Evolutionary conservation across 1,284 basidiomycete species (phyloP).

Genomic region (Porogramme epimiltina): DNA sequence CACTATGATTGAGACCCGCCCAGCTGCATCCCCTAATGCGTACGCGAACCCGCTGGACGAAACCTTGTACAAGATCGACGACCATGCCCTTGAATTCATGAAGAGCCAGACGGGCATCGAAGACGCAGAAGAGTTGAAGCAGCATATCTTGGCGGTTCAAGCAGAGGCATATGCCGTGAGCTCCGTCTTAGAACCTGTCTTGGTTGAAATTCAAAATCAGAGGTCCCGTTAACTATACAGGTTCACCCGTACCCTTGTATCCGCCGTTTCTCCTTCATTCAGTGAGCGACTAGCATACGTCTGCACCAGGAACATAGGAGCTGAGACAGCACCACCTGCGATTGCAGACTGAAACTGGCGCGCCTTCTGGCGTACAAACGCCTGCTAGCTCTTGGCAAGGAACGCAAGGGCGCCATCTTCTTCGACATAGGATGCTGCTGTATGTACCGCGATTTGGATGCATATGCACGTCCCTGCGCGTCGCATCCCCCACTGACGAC

Average conservation of each 20-base stretch:
- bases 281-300: conserved; percentile 28
- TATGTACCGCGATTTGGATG: conserved; percentile 33
- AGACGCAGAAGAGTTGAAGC: conserved; percentile 40
- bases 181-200: not conserved
- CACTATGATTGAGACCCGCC: no score
- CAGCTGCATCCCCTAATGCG: no score
- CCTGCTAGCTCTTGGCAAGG: conserved; percentile 40
- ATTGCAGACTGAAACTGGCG: conserved; percentile 39
- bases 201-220: conserved; percentile 14
- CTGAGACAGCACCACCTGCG: not conserved
- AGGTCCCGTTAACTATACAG: conserved; percentile 19
- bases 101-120: conserved; percentile 42
- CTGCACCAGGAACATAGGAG: not conserved
- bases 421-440: conserved; percentile 53
- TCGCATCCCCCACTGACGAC: no score
- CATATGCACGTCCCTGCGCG: no score
- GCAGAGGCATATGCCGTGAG: conserved; percentile 44
- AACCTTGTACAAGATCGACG: conserved; percentile 23
- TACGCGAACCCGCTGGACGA: conserved; percentile 13
- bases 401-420: conserved; percentile 46
- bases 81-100: conserved; percentile 39
- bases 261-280: conserved; percentile 42
- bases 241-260: conserved; percentile 44
- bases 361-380: conserved; percentile 42
- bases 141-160: conserved; percentile 48